Evolutionary conservation across 495 filamentous ascomycete species (phyloP), one percentile per base, ranked within the genome.

Genomic region (Evansstolkia leycettana): DNA sequence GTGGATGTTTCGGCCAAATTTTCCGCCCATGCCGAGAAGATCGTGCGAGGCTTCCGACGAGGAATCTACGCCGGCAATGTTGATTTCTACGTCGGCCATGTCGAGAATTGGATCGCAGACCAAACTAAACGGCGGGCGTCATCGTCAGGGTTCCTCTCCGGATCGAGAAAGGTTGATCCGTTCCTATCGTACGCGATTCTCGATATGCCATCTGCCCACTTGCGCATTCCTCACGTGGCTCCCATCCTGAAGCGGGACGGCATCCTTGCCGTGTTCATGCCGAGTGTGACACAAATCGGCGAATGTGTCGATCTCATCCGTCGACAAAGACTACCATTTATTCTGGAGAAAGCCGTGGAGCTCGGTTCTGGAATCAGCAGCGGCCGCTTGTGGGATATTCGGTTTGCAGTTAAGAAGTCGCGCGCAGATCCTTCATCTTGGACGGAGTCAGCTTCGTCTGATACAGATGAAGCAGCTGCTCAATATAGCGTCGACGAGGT

Each of bases 231-330:
- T 1, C 64, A 68, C 36, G 65, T 81, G 17, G 55, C 64, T 0
- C 53, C 67, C 9, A 66, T 73, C n/a, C 49, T 88, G 37, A 63
- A 65, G 15, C 56, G 63, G 0, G 66, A 81, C 51, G 83, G 80
- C 1, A 46, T 68, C 3, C 54, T 89, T 1, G 58, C 75, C 16
- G 72, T 83, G 12, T 89, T 83, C 50, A 75, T 72, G 52, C 83
- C 83, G 2, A 82, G 73, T 41, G 73, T 89, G 38, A 84, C 80
- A 5, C 84, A 88, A 55, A 81, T 88, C 38, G 69, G 62, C 24
- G 61, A 70, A 1, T 75, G 72, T 33, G 53, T 84, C 27, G 57
- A 69, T 33, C 32, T 57, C 10, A 68, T 80, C 20, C 70, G 62
- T 28, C 43, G 58, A 8, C 43, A 69, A 13, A 57, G 45, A 12